Base-by-base conservation (phyloP, 2,329 filamentous ascomycete genomes). In the Exserohilum turcica region DNA sequence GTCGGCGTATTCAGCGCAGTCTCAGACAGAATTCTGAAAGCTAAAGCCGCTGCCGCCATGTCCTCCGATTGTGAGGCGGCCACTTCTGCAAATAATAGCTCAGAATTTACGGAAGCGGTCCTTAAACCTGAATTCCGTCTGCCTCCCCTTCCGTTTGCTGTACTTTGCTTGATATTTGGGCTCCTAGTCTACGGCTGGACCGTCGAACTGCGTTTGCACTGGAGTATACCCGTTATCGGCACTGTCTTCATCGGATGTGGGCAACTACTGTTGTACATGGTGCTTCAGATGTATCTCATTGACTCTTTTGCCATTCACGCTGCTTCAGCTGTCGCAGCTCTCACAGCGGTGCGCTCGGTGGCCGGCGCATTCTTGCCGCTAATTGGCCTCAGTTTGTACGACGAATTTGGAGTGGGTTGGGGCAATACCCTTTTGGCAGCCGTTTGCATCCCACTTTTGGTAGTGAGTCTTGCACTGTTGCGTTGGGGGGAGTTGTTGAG, bases 161-260 rank as follows among this genome's bases (percentile, higher is more conserved):
- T 24, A 5, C 21, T 24, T 24, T 24, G 21, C 7, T 24, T 24
- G 9, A 54, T 60, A 0, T 28, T 63, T 0, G 66, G 66, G 1
- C 51, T 73, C 2, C 65, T 73, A 24, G 54, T 62, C 40, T 72
- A 72, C 48, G 70, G 65, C 28, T 73, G 67, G 67, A 52, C 64
- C 2, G 63, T 62, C 1, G 40, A 70, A 13, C 38, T 54, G n/a
- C 36, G 47, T 13, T 48, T 60, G 3, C 65, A 70, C 43, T 72
- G 64, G 63, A 65, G 69, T 28, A 60, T 61, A 7, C 64, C 66
- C 1, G 59, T 71, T n/a, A 12, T 67, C 6, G 66, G 64, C 3
- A 69, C 65, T 7, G 33, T 12, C 3, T 18, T 45, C 6, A 44
- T 51, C 31, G 40, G 48, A 24, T 24, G 21, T 7, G 21, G 21